phyloP scores from a whole-genome alignment of 805 yeast genomes.

The Metschnikowia anglica region DNA sequence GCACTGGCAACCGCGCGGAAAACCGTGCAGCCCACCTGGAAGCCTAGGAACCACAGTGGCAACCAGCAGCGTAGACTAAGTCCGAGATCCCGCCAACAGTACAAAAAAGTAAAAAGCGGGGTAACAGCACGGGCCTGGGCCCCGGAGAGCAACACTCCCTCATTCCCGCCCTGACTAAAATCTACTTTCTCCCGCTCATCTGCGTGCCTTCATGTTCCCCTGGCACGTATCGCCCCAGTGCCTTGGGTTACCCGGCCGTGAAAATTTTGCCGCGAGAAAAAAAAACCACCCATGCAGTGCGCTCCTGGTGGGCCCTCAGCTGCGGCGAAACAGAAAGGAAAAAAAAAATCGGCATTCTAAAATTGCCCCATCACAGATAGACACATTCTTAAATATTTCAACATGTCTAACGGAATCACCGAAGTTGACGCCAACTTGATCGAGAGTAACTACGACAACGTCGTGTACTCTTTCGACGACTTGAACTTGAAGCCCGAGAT shows the following conservation, averaged over 20 bases:
- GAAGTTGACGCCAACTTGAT: conserved; percentile 82
- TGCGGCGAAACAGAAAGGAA: conserved; percentile 12
- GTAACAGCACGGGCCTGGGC: too few species aligned
- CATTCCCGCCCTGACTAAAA: too few species aligned
- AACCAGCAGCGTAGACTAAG: too few species aligned
- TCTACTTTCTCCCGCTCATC: background rate
- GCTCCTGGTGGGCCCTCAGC: conserved; percentile 7
- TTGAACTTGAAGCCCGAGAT: conserved; percentile 71
- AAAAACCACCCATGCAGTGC: conserved; percentile 12
- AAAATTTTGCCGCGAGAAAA: conserved; percentile 21
- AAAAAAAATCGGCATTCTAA: conserved; percentile 8
- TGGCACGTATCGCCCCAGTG: too few species aligned
- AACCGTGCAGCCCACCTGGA: too few species aligned
- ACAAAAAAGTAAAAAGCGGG: too few species aligned
- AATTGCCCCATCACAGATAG: conserved; percentile 10
- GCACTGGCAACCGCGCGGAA: too few species aligned
- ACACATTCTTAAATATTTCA: conserved; percentile 12
- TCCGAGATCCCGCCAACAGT: too few species aligned
- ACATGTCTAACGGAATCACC: conserved; percentile 67
- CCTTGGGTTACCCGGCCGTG: conserved; percentile 22
- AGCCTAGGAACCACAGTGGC: background rate
- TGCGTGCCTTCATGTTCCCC: too few species aligned
- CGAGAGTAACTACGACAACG: conserved; percentile 95
- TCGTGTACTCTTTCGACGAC: conserved; percentile 67
- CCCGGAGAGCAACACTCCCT: too few species aligned